Conservation (phyloP, 345 rosid species). For the Citrus hindsii region DNA sequence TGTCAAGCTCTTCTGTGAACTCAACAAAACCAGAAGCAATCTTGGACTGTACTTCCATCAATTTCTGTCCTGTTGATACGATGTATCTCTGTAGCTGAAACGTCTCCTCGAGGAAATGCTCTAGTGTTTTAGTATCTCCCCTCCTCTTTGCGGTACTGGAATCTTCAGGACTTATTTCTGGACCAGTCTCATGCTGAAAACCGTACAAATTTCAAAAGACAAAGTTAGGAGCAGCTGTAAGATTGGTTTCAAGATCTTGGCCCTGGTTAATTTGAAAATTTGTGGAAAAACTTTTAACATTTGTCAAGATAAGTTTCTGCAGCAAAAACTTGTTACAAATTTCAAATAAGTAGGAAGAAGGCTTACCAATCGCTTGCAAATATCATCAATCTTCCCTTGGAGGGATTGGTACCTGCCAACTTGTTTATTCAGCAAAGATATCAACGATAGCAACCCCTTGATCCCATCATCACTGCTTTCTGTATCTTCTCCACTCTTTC, state of each 20-base stretch:
- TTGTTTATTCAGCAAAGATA: slow-evolving; percentile 74
- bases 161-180: slow-evolving; percentile 27
- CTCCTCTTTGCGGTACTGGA: slow-evolving; percentile 25
- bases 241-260: background rate
- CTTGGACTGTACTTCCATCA: slow-evolving; percentile 72
- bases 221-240: background rate
- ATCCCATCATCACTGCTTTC: slow-evolving; percentile 35
- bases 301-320: background rate
- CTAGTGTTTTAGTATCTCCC: slow-evolving; percentile 50
- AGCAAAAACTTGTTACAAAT: background rate
- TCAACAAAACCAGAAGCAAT: slow-evolving; percentile 49
- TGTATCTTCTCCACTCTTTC: slow-evolving; percentile 40
- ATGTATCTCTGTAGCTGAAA: slow-evolving; percentile 83
- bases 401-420: slow-evolving; percentile 80
- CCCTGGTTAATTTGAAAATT: background rate
- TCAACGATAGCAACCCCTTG: slow-evolving; percentile 40
- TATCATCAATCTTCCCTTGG: slow-evolving; percentile 79
- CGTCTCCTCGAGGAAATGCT: slow-evolving; percentile 77
- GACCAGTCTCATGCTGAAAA: slow-evolving; percentile 56
- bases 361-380: slow-evolving; percentile 86
- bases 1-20: slow-evolving; percentile 43
- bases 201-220: background rate
- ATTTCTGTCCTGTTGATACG: slow-evolving; percentile 85
- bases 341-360: background rate
- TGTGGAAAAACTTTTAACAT: background rate